A percentile compares a stretch with the other conserved stretches of the same genome.
These are phyloP conservation scores for Boletus reticuloceps DNA, from an alignment of 768 basidiomycete genomes.

Conservation along the genomic window DNA sequence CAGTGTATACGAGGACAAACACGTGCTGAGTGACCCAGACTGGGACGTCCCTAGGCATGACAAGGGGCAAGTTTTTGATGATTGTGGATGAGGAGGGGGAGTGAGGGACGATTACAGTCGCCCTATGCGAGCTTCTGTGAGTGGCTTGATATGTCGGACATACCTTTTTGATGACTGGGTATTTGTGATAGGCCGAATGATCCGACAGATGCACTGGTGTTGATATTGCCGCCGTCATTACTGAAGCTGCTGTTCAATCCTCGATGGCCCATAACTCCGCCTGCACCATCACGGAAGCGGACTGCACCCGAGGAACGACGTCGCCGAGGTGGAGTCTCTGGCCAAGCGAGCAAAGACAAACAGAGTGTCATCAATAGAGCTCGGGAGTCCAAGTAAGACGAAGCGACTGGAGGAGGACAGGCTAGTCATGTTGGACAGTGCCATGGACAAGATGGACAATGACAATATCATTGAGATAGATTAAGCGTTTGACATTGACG, in stretches of 20 bases:
- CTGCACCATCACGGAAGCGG: constrained; percentile 55
- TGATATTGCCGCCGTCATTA: constrained; percentile 64
- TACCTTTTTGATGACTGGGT: background rate
- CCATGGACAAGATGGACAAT: constrained; percentile 49
- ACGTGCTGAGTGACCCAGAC: constrained; percentile 85
- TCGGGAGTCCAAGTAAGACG: constrained; percentile 60
- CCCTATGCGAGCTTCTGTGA: constrained; percentile 67
- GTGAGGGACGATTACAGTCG: constrained; percentile 67
- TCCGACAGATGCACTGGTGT: constrained; percentile 45
- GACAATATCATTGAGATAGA: constrained; percentile 63
- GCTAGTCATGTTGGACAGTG: constrained; percentile 60
- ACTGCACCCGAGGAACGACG: constrained; percentile 55
- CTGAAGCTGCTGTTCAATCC: constrained; percentile 51
- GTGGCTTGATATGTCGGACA: constrained; percentile 29
- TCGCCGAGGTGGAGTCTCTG: constrained; percentile 52
- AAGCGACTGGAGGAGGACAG: constrained; percentile 72
- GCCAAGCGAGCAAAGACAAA: constrained; percentile 52
- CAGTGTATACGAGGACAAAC: constrained; percentile 82
- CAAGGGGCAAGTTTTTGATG: constrained; percentile 81
- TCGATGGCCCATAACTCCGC: constrained; percentile 37
- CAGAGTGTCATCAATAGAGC: constrained; percentile 15
- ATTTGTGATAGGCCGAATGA: constrained; percentile 49
- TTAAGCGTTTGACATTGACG: constrained; percentile 23
- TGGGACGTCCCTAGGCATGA: constrained; percentile 76
- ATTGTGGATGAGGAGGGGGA: constrained; percentile 88